Conservation (phyloP, 441 rosid genomes). For the Populus hybrid region DNA sequence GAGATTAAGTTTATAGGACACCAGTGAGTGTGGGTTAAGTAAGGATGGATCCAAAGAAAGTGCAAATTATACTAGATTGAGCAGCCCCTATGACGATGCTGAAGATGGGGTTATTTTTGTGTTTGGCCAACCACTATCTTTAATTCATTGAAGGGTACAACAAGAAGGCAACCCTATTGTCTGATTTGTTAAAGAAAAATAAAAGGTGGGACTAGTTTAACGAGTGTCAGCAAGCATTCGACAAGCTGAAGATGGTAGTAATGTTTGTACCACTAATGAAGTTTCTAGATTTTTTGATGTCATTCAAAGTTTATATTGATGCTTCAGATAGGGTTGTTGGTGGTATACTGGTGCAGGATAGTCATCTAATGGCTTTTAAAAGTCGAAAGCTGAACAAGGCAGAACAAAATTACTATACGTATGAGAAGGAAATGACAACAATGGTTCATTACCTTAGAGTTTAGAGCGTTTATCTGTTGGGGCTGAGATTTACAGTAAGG, state of each 20-base stretch:
- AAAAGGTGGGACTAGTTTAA: neutral
- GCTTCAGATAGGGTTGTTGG: neutral
- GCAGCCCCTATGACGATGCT: neutral
- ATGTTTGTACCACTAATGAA: rapidly evolving
- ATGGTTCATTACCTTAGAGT: neutral
- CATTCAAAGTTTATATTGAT: neutral
- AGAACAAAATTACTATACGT: neutral
- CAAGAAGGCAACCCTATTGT: neutral
- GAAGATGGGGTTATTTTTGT: neutral
- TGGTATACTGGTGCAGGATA: neutral
- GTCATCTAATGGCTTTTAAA: neutral
- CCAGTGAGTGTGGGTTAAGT: neutral
- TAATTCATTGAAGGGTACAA: neutral
- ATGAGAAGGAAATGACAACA: neutral
- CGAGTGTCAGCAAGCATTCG: neutral
- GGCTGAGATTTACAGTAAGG: neutral
- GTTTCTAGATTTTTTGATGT: neutral
- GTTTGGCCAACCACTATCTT: neutral
- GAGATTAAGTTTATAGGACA: neutral
- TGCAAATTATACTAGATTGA: neutral
- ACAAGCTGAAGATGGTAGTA: neutral
- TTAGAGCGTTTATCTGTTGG: neutral
- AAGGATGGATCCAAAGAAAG: neutral
- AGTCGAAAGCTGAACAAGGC: neutral
- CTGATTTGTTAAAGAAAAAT: neutral